These are phyloP conservation scores for Backusella luteola DNA, from an alignment of 192 early-diverging fungal genomes.

Conservation along the genomic window DNA sequence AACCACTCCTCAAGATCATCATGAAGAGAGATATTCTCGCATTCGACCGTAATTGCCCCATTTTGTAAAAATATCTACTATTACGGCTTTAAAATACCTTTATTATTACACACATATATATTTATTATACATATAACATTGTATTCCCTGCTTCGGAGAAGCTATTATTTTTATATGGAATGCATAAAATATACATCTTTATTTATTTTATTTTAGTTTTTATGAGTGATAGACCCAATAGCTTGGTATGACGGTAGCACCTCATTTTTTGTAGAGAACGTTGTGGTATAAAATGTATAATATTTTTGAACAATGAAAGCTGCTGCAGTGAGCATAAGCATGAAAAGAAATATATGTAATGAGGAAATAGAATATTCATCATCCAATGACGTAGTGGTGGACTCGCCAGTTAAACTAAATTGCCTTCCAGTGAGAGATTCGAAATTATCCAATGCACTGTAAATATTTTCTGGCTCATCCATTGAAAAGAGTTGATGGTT, in stretches of 20 bases:
- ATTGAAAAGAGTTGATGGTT: not conserved
- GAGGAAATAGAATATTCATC: not conserved
- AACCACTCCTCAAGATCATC: not conserved
- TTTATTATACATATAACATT: not conserved
- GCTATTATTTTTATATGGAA: not conserved
- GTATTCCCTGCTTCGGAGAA: not conserved
- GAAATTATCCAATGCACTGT: not conserved
- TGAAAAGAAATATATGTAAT: not conserved
- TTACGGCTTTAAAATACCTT: not conserved
- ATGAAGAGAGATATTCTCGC: not conserved
- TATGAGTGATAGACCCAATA: not conserved
- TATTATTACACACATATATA: not conserved
- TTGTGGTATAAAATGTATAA: not conserved
- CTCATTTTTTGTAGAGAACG: not conserved
- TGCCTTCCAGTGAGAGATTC: not conserved
- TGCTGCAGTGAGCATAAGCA: not conserved
- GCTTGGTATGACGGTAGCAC: not conserved
- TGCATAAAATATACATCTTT: not conserved
- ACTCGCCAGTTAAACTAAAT: not conserved
- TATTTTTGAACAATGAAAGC: not conserved
- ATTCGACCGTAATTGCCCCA: not conserved
- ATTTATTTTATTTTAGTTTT: constrained; percentile 9
- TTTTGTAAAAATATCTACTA: not conserved
- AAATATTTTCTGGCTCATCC: constrained; percentile 7
- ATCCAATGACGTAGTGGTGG: not conserved